Evolutionary conservation across 768 basidiomycete genomes (phyloP).

Genomic region (Boletus sp.): DNA sequence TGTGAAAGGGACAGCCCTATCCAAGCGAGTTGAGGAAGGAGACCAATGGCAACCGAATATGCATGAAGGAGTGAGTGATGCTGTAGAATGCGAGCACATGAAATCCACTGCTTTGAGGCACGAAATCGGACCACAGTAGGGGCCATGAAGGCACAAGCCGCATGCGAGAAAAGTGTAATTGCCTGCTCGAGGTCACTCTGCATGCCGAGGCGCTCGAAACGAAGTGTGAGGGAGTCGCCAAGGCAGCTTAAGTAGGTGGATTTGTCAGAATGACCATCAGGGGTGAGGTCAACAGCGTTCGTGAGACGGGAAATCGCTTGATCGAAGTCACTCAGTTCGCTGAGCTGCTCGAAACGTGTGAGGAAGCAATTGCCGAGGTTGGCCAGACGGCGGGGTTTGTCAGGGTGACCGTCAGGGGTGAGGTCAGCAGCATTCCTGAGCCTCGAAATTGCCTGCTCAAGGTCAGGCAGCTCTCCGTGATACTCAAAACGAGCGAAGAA

Average conservation of each 20-base stretch:
- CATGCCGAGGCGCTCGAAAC: no score
- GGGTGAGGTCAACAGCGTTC: neutral
- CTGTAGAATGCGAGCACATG: neutral
- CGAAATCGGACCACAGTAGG: neutral
- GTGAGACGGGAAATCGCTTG: neutral
- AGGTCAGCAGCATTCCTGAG: neutral
- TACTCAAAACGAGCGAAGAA: neutral
- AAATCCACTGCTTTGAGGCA: neutral
- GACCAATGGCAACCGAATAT: neutral
- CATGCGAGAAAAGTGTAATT: neutral
- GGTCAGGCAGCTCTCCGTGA: neutral
- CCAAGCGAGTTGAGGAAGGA: neutral
- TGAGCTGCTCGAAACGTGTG: neutral
- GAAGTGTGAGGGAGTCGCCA: no score
- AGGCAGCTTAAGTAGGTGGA: neutral
- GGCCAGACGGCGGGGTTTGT: neutral
- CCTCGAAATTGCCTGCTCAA: slow-evolving; percentile 1
- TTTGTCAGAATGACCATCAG: neutral
- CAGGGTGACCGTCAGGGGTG: neutral
- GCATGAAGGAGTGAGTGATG: neutral
- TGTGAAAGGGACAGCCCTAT: neutral
- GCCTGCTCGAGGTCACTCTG: neutral
- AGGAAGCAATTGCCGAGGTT: no score
- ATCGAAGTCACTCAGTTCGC: neutral
- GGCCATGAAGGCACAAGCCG: neutral